Base-by-base conservation (phyloP, 768 basidiomycete species). In the Naganishia vishniacii region DNA sequence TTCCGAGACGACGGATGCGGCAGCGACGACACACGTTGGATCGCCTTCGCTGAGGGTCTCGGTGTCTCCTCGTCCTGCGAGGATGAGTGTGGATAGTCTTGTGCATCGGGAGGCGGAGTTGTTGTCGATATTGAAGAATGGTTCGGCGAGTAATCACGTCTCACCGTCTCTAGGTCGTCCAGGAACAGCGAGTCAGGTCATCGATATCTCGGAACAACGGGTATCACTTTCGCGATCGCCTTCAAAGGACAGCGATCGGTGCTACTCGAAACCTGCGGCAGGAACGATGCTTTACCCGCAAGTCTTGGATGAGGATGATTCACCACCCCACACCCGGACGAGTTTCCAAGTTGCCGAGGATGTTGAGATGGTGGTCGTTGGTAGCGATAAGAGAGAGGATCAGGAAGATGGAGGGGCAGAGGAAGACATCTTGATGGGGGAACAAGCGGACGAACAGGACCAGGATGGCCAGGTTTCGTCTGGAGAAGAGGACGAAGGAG, bases 61-160 rank as follows among this genome's bases (percentile, higher is more conserved):
- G 8, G 18, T 3, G 8, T 51, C 49, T 9, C 37, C 32, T n/a
- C 31, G 23, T n/a, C 37, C 53, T 16, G 53, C 53, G 20, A 37
- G 53, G 26, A 56, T 56, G 53, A 56, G 53, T 37, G 32, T 56
- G 23, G 53, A 20, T 8, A 56, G 53, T 29, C 32, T 56, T 32
- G 37, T 56, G 18, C 20, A 56, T 26, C 28, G n/a, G 53, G 37
- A 16, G 3, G 53, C 18, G 28, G 34, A 26, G 37, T 15, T 20
- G 5, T 20, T n/a, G 37, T 18, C 20, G 25, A 26, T n/a, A 9
- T n/a, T 34, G 31, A 11, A 31, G 26, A 32, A 51, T 12, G 12
- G 32, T 20, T n/a, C n/a, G n/a, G 4, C 34, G 34, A 37, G 15
- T 15, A 37, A 37, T 37, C 34, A 44, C 13, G 42, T 44, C 5